These are phyloP conservation scores for Botrytis porri DNA, from an alignment of 2,329 filamentous ascomycete genomes.

Conservation along the genomic window DNA sequence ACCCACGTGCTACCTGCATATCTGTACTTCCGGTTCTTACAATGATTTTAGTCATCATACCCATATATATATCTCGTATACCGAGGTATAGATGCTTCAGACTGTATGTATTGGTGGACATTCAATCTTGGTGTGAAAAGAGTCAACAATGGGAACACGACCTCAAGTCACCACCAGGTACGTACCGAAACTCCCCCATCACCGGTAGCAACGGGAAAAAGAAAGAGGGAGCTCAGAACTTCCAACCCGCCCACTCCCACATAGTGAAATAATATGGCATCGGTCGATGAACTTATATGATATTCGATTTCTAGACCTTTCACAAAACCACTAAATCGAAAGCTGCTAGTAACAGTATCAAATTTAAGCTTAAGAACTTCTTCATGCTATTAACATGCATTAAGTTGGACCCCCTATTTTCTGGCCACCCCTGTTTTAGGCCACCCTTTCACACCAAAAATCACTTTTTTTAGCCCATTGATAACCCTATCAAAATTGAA, in stretches of 20 bases:
- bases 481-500: too few species aligned
- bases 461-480: too few species aligned
- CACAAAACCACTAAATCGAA: neutral
- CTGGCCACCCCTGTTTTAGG: too few species aligned
- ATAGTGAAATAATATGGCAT: neutral
- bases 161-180: neutral
- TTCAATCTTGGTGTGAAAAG: neutral
- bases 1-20: neutral
- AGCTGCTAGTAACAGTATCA: neutral
- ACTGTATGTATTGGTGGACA: neutral
- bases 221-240: neutral
- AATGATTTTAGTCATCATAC: neutral
- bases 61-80: neutral
- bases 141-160: neutral
- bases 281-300: conserved; percentile 1
- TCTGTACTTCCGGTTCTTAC: neutral
- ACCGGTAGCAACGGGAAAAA: neutral
- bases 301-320: neutral
- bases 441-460: too few species aligned
- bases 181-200: neutral
- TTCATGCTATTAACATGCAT: conserved; percentile 9
- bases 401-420: too few species aligned
- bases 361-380: neutral
- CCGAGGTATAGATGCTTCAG: too few species aligned
- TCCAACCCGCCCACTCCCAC: neutral